Conservation (phyloP, 257 asterid species). For the Thymus quinquecostatus region DNA sequence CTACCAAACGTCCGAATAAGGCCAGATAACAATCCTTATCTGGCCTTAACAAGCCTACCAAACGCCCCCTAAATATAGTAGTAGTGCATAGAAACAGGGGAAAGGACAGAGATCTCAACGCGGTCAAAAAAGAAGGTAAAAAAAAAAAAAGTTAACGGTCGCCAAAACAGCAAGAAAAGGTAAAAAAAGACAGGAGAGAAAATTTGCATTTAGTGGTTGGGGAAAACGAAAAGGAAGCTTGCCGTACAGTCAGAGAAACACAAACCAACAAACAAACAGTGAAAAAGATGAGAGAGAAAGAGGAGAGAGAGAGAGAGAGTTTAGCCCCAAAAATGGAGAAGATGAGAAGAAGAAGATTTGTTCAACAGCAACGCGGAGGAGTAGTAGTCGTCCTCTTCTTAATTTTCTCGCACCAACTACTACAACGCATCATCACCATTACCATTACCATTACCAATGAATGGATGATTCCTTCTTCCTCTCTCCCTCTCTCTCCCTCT, state of each 20-base stretch:
- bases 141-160: conserved; percentile 20
- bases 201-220: conserved; percentile 39
- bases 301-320: conserved; percentile 17
- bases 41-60: too few relatives aligned
- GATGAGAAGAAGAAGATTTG: conserved; percentile 43
- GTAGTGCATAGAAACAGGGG: not conserved
- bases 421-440: conserved; percentile 39
- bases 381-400: conserved; percentile 40
- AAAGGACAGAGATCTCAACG: conserved; percentile 10
- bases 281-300: conserved; percentile 35
- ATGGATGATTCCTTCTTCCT: conserved; percentile 58
- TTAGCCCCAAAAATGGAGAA: conserved; percentile 39
- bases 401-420: conserved; percentile 41
- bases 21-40: too few relatives aligned
- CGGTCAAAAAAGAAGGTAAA: conserved; percentile 27
- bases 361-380: conserved; percentile 43
- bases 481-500: not conserved
- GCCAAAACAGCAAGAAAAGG: conserved; percentile 28
- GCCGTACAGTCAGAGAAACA: conserved; percentile 36
- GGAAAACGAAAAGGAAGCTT: conserved; percentile 56
- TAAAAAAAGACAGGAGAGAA: conserved; percentile 2
- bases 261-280: conserved; percentile 20
- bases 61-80: not conserved
- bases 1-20: too few relatives aligned
- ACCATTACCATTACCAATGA: conserved; percentile 50